A percentile compares a stretch with the other conserved stretches of the same genome.
Conservation (phyloP, 2,329 filamentous ascomycete species). For the Colletotrichum echinochloae region DNA sequence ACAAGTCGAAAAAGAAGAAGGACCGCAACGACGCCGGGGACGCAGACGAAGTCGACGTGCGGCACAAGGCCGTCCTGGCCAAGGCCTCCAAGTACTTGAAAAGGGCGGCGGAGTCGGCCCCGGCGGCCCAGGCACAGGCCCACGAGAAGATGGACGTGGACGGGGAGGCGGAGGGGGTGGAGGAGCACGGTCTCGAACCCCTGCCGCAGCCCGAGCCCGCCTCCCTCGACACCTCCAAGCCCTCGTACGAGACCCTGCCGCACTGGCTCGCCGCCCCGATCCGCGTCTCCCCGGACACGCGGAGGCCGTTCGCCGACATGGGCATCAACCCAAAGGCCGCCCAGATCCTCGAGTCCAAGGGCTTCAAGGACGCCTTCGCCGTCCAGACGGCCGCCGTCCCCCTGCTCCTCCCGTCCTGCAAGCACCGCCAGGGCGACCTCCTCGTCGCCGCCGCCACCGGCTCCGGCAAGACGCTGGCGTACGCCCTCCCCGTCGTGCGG, state of each 20-base stretch:
- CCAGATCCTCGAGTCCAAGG: conserved; percentile 73
- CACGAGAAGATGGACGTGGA: conserved; percentile 49
- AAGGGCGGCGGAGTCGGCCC: conserved; percentile 56
- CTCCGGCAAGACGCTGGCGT: conserved; percentile 94
- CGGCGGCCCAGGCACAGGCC: conserved; percentile 48
- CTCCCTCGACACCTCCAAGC: conserved; percentile 66
- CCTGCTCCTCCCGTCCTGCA: conserved; percentile 75
- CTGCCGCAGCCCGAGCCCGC: conserved; percentile 81
- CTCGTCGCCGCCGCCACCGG: conserved; percentile 94
- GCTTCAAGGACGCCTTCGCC: conserved; percentile 79
- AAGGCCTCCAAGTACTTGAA: conserved; percentile 68
- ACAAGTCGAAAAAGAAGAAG: conserved; percentile 44
- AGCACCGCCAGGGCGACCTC: conserved; percentile 77
- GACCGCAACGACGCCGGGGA: conserved; percentile 30
- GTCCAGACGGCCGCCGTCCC: conserved; percentile 86
- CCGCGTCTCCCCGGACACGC: conserved; percentile 71
- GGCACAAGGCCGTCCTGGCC: conserved; percentile 65
- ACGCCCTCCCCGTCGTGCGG: conserved; percentile 86
- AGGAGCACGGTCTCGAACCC: conserved; percentile 80
- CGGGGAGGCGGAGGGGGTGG: conserved; percentile 49
- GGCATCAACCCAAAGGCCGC: conserved; percentile 72
- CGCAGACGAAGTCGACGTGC: conserved; percentile 46
- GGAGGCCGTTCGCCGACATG: conserved; percentile 71
- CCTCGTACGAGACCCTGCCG: conserved; percentile 83
- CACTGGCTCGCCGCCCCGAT: conserved; percentile 83